Percentiles rank a stretch among this genome's conserved stretches.
Conservation (phyloP, 805 yeast species). For the Osmozyma mogii region DNA sequence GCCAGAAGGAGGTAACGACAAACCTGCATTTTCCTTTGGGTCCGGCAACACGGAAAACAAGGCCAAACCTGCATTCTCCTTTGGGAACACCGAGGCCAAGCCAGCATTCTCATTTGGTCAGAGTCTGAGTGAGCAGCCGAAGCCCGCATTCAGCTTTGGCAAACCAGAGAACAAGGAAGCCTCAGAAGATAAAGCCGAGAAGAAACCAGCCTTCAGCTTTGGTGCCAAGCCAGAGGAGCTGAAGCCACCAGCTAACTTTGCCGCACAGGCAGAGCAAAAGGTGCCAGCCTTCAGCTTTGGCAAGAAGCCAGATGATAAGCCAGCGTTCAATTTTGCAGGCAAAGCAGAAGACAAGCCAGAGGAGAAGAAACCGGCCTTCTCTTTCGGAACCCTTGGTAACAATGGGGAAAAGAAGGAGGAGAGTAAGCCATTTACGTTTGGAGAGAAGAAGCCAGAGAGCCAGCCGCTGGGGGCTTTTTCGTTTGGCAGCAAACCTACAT, state of each 20-base stretch:
- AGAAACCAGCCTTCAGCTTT: background rate
- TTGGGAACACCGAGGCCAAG: slow-evolving; percentile 1
- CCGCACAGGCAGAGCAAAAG: background rate
- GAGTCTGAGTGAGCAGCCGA: slow-evolving; percentile 2
- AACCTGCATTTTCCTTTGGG: slow-evolving; percentile 1
- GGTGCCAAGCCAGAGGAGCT: background rate
- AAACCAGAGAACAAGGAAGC: background rate
- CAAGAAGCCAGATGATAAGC: background rate
- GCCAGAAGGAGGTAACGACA: slow-evolving; percentile 1
- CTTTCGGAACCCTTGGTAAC: background rate
- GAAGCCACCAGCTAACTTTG: background rate
- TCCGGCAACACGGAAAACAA: background rate
- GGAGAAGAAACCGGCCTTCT: background rate
- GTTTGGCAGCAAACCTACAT: too few relatives aligned
- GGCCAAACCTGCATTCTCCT: slow-evolving; percentile 2
- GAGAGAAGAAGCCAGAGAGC: background rate
- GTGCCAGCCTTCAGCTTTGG: background rate
- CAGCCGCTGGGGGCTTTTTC: background rate
- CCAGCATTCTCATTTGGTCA: slow-evolving; percentile 1
- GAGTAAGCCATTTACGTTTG: background rate
- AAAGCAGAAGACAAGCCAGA: background rate
- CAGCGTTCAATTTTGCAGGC: background rate
- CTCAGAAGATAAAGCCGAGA: slow-evolving; percentile 1
- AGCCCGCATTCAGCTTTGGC: background rate
- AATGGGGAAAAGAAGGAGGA: background rate